A percentile compares a stretch with the other conserved stretches of the same genome.
phyloP scores from a whole-genome alignment of 495 filamentous ascomycete genomes.

The Penicillium paradoxum region DNA sequence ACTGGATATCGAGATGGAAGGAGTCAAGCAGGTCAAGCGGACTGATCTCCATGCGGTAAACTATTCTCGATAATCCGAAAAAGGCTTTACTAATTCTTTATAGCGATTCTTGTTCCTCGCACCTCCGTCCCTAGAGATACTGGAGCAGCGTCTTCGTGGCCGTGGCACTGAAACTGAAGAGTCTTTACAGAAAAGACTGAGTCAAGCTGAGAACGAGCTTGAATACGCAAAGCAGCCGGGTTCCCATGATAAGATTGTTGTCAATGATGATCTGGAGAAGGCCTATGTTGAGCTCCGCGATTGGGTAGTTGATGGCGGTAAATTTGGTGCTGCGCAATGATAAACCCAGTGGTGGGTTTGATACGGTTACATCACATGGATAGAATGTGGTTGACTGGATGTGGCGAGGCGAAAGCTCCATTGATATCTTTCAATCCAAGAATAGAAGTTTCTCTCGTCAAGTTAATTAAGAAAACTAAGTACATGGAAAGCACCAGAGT shows the following conservation, averaged over 20 bases:
- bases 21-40: conserved; percentile 89
- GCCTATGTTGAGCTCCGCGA: conserved; percentile 75
- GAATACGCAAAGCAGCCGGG: conserved; percentile 69
- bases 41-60: conserved; percentile 58
- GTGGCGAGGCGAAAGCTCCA: not conserved
- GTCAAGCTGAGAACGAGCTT: conserved; percentile 77
- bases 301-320: conserved; percentile 52
- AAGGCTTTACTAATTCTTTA: not conserved
- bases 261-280: conserved; percentile 83
- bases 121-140: conserved; percentile 67
- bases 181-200: conserved; percentile 64
- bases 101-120: conserved; percentile 75
- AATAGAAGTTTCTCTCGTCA: conserved; percentile 27
- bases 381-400: not conserved
- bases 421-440: conserved; percentile 4
- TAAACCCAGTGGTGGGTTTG: not conserved
- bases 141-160: conserved; percentile 74
- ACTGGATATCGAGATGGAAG: conserved; percentile 92
- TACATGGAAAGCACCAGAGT: conserved; percentile 36
- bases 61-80: not conserved
- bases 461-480: conserved; percentile 40
- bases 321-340: conserved; percentile 29
- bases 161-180: conserved; percentile 81
- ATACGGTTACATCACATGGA: not conserved
- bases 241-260: conserved; percentile 77